These are phyloP conservation scores for Colletotrichum tanaceti DNA, from an alignment of 2,329 filamentous ascomycete genomes.

Conservation along the genomic window DNA sequence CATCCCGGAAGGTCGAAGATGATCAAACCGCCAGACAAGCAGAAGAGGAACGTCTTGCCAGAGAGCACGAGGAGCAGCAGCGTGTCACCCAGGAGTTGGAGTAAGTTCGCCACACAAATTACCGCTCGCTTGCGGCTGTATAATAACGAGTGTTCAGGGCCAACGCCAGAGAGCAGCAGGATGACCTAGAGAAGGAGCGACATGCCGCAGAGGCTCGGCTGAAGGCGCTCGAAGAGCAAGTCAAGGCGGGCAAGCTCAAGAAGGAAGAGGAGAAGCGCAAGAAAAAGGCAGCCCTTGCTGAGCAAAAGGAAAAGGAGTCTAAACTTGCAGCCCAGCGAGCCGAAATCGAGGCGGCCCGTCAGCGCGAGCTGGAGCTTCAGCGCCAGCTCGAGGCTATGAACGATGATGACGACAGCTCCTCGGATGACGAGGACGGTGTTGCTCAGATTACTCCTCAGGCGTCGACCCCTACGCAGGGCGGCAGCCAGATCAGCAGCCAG, in stretches of 20 bases:
- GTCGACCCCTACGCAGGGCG: conserved; percentile 66
- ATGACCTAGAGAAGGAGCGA: conserved; percentile 82
- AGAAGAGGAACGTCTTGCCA: conserved; percentile 73
- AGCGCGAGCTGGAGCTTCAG: conserved; percentile 90
- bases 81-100: conserved; percentile 80
- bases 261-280: conserved; percentile 96
- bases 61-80: conserved; percentile 81
- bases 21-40: conserved; percentile 67
- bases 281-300: conserved; percentile 87
- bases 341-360: conserved; percentile 90
- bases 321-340: conserved; percentile 86
- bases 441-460: conserved; percentile 74
- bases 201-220: conserved; percentile 85
- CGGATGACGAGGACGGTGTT: conserved; percentile 82
- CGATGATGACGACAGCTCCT: conserved; percentile 79
- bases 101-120: conserved; percentile 67
- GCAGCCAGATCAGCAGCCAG: conserved; percentile 64
- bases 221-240: conserved; percentile 91
- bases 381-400: conserved; percentile 82
- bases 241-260: conserved; percentile 91
- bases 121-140: conserved; percentile 39
- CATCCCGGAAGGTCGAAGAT: conserved; percentile 68
- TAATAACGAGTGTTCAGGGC: conserved; percentile 65
- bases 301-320: conserved; percentile 88
- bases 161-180: conserved; percentile 79